Conservation (phyloP, 2,329 filamentous ascomycete genomes). For the Penicillium sclerotigenum region DNA sequence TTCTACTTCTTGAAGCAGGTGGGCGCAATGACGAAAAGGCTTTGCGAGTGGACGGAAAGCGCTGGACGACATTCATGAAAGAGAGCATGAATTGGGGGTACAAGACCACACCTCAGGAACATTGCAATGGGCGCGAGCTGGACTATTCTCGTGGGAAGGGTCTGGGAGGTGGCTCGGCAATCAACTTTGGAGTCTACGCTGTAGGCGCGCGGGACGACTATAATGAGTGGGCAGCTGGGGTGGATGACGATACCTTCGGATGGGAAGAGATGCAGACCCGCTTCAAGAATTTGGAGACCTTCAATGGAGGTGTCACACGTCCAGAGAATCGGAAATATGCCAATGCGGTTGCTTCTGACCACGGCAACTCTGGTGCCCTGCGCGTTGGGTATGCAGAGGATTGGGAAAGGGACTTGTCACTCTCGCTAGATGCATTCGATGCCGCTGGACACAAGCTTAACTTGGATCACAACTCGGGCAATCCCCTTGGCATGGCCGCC, state of each 20-base stretch:
- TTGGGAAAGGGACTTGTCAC: constrained; percentile 50
- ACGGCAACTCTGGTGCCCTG: constrained; percentile 51
- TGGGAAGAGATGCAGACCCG: constrained; percentile 55
- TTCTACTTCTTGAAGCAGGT: constrained; percentile 63
- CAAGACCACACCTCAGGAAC: constrained; percentile 48
- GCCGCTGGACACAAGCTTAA: constrained; percentile 51
- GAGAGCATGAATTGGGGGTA: constrained; percentile 53
- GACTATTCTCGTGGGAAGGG: constrained; percentile 52
- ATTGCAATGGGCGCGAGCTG: constrained; percentile 45
- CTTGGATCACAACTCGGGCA: constrained; percentile 56
- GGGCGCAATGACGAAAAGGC: constrained; percentile 47
- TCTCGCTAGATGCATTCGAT: constrained; percentile 49
- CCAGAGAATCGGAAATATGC: constrained; percentile 48
- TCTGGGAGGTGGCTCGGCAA: constrained; percentile 52
- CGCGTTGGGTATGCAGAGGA: constrained; percentile 49
- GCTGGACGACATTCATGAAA: constrained; percentile 53
- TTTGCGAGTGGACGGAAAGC: constrained; percentile 53
- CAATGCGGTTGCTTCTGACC: constrained; percentile 43
- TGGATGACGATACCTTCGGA: constrained; percentile 54
- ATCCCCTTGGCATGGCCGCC: constrained; percentile 56
- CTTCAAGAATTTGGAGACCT: constrained; percentile 55
- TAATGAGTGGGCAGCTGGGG: constrained; percentile 57
- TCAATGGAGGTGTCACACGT: constrained; percentile 43
- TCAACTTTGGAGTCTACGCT: constrained; percentile 56
- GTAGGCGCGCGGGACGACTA: constrained; percentile 60